Evolutionary conservation across 139 green algal genomes (phyloP).

Genomic region (Micractinium sp.): DNA sequence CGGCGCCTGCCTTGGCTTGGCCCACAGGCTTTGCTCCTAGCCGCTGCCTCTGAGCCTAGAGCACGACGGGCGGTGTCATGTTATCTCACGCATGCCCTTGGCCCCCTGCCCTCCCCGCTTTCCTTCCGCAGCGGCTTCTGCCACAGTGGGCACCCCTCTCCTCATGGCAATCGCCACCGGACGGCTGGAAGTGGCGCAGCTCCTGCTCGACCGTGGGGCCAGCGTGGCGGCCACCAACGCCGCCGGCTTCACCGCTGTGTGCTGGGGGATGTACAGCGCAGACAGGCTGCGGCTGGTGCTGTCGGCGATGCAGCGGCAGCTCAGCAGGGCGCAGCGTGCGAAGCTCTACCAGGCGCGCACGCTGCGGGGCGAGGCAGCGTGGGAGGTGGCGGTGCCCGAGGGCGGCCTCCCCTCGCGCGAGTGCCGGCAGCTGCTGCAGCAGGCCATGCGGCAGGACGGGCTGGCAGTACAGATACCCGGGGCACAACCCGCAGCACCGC

Average conservation of each 20-base stretch:
- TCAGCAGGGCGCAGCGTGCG: background rate
- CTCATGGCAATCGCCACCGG: background rate
- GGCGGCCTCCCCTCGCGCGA: too few relatives aligned
- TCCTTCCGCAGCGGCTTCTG: background rate
- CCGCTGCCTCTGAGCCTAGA: too few relatives aligned
- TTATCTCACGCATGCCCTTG: too few relatives aligned
- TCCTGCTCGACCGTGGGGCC: background rate
- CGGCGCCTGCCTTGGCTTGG: too few relatives aligned
- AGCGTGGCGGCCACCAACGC: background rate
- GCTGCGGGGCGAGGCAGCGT: too few relatives aligned
- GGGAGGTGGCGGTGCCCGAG: background rate
- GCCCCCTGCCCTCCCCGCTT: too few relatives aligned
- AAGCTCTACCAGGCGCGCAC: background rate
- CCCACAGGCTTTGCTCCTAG: too few relatives aligned
- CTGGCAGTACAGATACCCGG: background rate
- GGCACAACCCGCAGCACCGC: too few relatives aligned
- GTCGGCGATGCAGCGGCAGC: background rate
- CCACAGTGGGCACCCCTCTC: background rate
- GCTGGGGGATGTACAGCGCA: background rate
- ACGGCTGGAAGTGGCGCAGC: background rate
- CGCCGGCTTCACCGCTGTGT: background rate
- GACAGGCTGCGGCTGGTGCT: background rate
- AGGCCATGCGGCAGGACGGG: background rate
- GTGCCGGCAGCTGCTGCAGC: background rate
- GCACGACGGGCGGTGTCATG: too few relatives aligned